Base-by-base conservation (phyloP, 495 filamentous ascomycete species). In the Talaromyces adpressus region DNA sequence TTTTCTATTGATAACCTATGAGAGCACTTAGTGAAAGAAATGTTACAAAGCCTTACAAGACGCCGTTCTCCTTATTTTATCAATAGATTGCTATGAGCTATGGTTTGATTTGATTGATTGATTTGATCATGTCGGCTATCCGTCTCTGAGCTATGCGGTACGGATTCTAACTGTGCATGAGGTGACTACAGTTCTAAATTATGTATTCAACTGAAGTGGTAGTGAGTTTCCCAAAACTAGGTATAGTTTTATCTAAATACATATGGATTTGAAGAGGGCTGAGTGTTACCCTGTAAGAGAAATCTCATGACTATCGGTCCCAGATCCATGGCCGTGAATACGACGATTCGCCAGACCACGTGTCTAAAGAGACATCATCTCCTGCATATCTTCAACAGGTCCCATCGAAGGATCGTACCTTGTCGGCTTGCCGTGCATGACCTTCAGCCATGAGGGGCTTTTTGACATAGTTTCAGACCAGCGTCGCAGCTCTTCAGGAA, bases 341-440 rank as follows among this genome's bases (percentile, higher is more conserved):
- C 1, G 45, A 49, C 45, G n/a, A 49, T n/a, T 18, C 5, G 29
- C 14, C n/a, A 7, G 41, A 8, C 51, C 27, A 56, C 16, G 22
- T 16, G 16, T 56, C 27, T 56, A 58, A 6, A 58, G 56, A 11
- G 58, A 60, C 58, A 47, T 60, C 58, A 45, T 60, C 11, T 60
- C 58, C 11, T 60, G 58, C 39, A 60, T 60, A 29, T 41, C 58
- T 22, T 45, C 58, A 29, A 60, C 22, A 1, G 58, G 58, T 3
- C 58, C 58, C 58, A 60, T 60, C 1, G 58, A 60, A 60, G 32
- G 34, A 29, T 60, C 34, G 27, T 60, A 60, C 9, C 20, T 41
- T 34, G 58, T 60, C 23, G 58, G 58, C 58, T 32, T 60, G n/a
- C 58, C 58, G 3, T 60, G 58, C 58, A 60, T 41, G 9, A 60